Base-by-base conservation (phyloP, 2,329 filamentous ascomycete species). In the Fusarium pininemorale region DNA sequence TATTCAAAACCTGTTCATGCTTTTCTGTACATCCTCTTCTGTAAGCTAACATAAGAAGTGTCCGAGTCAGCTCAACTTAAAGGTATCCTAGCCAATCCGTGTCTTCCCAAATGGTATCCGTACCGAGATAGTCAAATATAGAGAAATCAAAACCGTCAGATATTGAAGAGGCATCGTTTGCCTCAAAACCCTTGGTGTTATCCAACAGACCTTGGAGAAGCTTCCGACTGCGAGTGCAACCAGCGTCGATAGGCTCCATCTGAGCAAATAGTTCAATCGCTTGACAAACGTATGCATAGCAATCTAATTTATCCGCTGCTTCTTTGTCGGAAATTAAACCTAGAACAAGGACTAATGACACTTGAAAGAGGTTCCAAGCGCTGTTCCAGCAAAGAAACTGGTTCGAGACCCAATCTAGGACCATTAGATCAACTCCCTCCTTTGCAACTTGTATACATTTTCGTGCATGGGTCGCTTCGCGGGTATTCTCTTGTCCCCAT, bases 21-120 rank as follows among this genome's bases (percentile, higher is more conserved):
- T 24, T 24, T 24, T 24, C 24, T 24, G 24, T 24, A 24, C 24
- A 24, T 24, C 24, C 12, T 5, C 16, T 12, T 30, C 7, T n/a
- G 14, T 13, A 8, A 14, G 6, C 12, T 24, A 15, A 10, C 13
- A 7, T 3, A 10, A 30, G 26, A 30, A 12, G 1, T 16, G 14
- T 30, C 14, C 0, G 14, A 30, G 8, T 12, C 0, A 30, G 5
- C 3, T 10, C 48, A 10, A 0, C 4, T 4, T 51, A 51, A 10
- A 51, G 8, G 8, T 51, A 51, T 24, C 30, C 48, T 24, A 51
- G 8, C 48, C 48, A 51, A 24, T 35, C 48, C 6, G 16, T 7
- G 2, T 35, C 30, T 24, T 24, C 30, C 48, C 48, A 51, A 7
- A 20, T 20, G 7, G 32, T 6, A 20, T 51, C 48, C 14, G 30